Percentiles rank a stretch among this genome's conserved stretches.
These are phyloP conservation scores for Rugosomyces carneus DNA, from an alignment of 1,284 basidiomycete species.

Conservation along the genomic window DNA sequence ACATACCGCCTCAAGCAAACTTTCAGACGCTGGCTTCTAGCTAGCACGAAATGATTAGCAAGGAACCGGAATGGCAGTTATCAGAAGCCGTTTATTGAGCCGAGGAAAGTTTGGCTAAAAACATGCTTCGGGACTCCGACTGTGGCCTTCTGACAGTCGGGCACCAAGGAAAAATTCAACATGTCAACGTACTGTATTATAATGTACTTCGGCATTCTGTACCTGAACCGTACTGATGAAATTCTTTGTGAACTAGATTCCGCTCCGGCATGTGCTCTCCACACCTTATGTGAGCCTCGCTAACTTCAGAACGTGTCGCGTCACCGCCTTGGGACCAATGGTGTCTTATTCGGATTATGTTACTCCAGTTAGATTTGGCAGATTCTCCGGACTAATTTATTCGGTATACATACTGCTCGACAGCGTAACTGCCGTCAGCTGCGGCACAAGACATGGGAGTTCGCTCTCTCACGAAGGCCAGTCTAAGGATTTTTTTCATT, in stretches of 20 bases:
- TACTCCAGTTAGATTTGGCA: not conserved
- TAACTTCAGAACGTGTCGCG: not conserved
- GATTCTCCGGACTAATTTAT: not conserved
- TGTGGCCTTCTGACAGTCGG: not conserved
- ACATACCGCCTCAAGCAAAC: not conserved
- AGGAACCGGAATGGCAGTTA: not conserved
- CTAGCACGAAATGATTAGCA: not conserved
- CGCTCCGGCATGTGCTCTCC: not conserved
- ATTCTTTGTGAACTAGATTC: not conserved
- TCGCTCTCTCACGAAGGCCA: not conserved
- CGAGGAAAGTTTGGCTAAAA: conserved; percentile 2
- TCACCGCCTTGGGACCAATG: not conserved
- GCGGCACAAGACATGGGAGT: not conserved
- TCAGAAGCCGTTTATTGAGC: not conserved
- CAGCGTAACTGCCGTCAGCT: not conserved
- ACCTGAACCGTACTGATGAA: not conserved
- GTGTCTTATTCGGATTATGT: not conserved
- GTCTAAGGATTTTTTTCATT: not conserved
- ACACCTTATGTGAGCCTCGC: not conserved
- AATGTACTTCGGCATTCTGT: not conserved
- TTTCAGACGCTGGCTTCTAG: not conserved
- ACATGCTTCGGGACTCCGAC: not conserved
- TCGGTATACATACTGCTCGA: not conserved
- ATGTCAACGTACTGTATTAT: not conserved
- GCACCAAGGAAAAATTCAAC: not conserved